Evolutionary conservation across 2,329 filamentous ascomycete species (phyloP).

Genomic region (Scorias spongiosa): DNA sequence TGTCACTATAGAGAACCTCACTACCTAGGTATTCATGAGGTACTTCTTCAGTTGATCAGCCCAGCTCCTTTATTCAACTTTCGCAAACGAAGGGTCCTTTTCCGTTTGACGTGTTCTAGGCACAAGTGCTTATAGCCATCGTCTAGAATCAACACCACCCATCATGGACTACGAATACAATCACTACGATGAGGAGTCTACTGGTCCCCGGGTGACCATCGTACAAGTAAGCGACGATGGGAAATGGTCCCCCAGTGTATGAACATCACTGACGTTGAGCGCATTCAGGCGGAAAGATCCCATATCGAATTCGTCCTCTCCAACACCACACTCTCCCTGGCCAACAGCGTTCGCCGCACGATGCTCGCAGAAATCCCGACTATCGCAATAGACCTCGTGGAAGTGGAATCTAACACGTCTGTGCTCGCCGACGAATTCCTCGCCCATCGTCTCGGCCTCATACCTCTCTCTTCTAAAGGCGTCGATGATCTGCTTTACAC

Average conservation of each 20-base stretch:
- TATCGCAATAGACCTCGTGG: conserved; percentile 85
- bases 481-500: conserved; percentile 72
- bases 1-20: background rate
- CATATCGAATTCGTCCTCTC: conserved; percentile 85
- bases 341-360: conserved; percentile 79
- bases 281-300: conserved; percentile 43
- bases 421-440: conserved; percentile 94
- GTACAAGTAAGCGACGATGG: background rate
- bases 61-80: background rate
- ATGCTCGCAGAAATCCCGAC: conserved; percentile 92
- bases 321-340: conserved; percentile 78
- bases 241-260: background rate
- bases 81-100: background rate
- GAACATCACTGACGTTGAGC: background rate
- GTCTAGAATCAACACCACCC: background rate
- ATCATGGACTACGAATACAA: background rate
- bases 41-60: background rate
- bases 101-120: background rate
- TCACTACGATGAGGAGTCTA: background rate
- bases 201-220: background rate
- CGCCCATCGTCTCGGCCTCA: conserved; percentile 75
- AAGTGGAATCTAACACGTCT: conserved; percentile 86
- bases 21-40: background rate
- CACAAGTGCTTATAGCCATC: background rate
- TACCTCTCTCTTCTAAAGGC: conserved; percentile 73